Conservation (phyloP, 441 rosid genomes). For the Populus trichocarpa region DNA sequence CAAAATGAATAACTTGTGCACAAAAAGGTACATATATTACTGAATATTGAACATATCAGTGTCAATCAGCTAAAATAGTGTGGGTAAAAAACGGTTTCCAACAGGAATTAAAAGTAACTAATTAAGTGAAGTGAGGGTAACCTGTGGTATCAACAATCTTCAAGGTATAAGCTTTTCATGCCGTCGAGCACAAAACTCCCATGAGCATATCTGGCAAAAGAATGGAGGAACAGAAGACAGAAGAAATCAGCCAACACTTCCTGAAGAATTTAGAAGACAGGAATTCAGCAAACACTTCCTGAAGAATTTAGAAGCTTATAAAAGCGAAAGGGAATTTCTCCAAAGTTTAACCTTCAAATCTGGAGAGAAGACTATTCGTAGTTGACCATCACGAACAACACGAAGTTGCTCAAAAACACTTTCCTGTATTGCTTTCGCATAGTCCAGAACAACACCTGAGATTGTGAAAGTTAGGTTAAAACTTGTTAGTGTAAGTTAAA, state of each 20-base stretch:
- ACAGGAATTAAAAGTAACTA: background rate
- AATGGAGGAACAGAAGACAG: slow-evolving; percentile 14
- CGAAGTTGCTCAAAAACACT: slow-evolving; percentile 98
- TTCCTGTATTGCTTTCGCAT: slow-evolving; percentile 98
- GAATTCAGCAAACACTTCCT: slow-evolving; percentile 6
- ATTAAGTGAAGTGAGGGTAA: slow-evolving; percentile 16
- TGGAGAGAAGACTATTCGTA: slow-evolving; percentile 90
- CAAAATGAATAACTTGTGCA: background rate
- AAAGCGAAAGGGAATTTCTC: slow-evolving; percentile 4
- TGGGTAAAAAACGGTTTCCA: background rate
- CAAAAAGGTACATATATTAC: background rate
- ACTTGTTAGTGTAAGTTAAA: too few species aligned
- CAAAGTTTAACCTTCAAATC: slow-evolving; percentile 73
- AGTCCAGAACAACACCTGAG: slow-evolving; percentile 91
- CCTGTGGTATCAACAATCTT: slow-evolving; percentile 95
- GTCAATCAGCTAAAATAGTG: background rate
- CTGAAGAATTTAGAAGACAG: background rate
- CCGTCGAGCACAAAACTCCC: slow-evolving; percentile 99
- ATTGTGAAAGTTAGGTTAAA: too few species aligned
- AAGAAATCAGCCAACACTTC: slow-evolving; percentile 5
- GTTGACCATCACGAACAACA: slow-evolving; percentile 98
- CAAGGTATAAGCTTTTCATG: slow-evolving; percentile 98
- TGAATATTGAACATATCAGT: background rate
- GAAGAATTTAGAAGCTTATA: background rate
- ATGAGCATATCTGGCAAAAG: slow-evolving; percentile 75